These are phyloP conservation scores for Scheffersomyces lignicola DNA, from an alignment of 1,139 yeast genomes.

Conservation along the genomic window DNA sequence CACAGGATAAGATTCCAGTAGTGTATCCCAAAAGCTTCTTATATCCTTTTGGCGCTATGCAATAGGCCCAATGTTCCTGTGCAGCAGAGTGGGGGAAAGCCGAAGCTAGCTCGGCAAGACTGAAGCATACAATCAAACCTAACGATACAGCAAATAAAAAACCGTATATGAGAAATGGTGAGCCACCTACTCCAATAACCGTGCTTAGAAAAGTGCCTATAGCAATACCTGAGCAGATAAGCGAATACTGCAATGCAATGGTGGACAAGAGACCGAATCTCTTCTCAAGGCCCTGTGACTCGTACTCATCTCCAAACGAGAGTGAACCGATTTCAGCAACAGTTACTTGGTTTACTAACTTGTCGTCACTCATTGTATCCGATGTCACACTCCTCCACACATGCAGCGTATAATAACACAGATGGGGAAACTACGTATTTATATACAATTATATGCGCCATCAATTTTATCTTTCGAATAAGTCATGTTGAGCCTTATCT, in stretches of 20 bases:
- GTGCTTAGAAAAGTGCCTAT: slow-evolving; percentile 26
- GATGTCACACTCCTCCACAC: no score
- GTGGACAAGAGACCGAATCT: slow-evolving; percentile 25
- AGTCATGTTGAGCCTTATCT: no score
- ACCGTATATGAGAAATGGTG: slow-evolving; percentile 25
- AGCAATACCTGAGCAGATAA: slow-evolving; percentile 27
- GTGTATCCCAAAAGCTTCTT: slow-evolving; percentile 32
- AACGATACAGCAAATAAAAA: slow-evolving; percentile 20
- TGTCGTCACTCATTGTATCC: not conserved
- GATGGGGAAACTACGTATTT: no score
- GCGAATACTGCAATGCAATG: slow-evolving; percentile 22
- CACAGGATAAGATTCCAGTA: slow-evolving; percentile 53
- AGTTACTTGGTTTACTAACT: not conserved
- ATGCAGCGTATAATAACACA: no score
- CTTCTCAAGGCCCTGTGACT: slow-evolving; percentile 13
- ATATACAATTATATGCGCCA: no score
- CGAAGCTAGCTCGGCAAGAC: slow-evolving; percentile 28
- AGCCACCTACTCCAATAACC: slow-evolving; percentile 28
- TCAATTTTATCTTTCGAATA: no score
- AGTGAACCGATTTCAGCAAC: slow-evolving; percentile 1
- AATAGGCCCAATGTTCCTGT: slow-evolving; percentile 31
- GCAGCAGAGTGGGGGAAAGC: slow-evolving; percentile 31
- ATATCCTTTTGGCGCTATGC: slow-evolving; percentile 20
- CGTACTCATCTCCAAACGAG: not conserved
- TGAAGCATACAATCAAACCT: slow-evolving; percentile 22